Percentiles rank a stretch among this genome's conserved stretches.
phyloP scores from a whole-genome alignment of 345 rosid genomes.

The Aquilaria yunnanensis region DNA sequence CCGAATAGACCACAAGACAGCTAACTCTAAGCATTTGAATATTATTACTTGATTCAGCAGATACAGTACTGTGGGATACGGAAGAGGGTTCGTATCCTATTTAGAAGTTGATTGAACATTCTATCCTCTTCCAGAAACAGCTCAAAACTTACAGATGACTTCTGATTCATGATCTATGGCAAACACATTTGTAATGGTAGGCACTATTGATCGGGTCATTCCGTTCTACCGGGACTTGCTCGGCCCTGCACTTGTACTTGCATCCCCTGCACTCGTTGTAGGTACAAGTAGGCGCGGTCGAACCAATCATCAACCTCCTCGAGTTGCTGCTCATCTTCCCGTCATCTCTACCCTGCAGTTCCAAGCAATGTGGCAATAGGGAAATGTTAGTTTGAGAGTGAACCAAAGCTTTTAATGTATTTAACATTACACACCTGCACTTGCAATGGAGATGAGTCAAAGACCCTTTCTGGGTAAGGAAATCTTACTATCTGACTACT shows the following conservation, averaged over 20 bases:
- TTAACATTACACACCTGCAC: conserved; percentile 25
- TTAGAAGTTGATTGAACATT: conserved; percentile 3
- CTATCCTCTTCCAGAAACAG: too few relatives aligned
- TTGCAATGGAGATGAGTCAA: conserved; percentile 21
- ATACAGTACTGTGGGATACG: too few relatives aligned
- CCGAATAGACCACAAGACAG: too few relatives aligned
- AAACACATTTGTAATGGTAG: conserved; percentile 85
- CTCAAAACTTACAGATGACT: too few relatives aligned
- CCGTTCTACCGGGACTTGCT: conserved; percentile 95
- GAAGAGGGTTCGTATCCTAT: too few relatives aligned
- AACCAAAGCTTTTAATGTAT: neutral
- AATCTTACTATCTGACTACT: conserved; percentile 19
- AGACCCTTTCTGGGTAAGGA: conserved; percentile 16
- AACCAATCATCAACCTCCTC: conserved; percentile 82
- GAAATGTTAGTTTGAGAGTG: neutral
- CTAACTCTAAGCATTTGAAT: too few relatives aligned
- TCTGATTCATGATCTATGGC: conserved; percentile 42
- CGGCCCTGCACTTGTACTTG: conserved; percentile 86
- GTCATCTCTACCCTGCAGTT: conserved; percentile 22
- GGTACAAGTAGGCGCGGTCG: conserved; percentile 87
- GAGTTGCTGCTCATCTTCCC: conserved; percentile 24
- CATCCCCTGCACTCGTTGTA: conserved; percentile 95
- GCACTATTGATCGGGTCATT: conserved; percentile 90
- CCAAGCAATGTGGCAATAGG: neutral
- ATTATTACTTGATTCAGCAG: too few relatives aligned